Base-by-base conservation (phyloP, 106 monocot genomes). In the Dendrobium huoshanense region DNA sequence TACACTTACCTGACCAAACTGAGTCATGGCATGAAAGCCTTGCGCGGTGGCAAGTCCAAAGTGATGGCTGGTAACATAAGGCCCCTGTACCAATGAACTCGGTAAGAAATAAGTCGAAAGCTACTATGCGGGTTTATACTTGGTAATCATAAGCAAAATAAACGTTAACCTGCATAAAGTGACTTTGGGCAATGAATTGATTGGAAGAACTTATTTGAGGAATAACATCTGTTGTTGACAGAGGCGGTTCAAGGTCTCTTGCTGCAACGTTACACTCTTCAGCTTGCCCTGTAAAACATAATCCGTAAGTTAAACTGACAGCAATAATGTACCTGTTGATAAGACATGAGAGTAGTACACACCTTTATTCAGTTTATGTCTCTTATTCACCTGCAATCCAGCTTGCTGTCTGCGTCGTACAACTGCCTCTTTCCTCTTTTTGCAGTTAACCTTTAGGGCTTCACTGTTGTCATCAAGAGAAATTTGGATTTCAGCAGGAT, bases 321-420 rank as follows among this genome's bases (percentile, higher is more conserved):
- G 24, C 31, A 56, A 78, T 37, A 45, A 55, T 31, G 27, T 45
- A 43, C 6, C 40, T 51, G 33, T 42, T 7, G 33, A 15, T 40
- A 42, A 59, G 27, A 29, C 29, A 82, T 22, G 67, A 87, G 67
- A 70, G 7, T 72, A 31, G 19, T 56, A 56, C 19, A 45, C 68
- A 92, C 92, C 92, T 89, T 86, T 92, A 81, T 79, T 86, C 22
- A 67, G 48, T 84, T 86, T 92, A 67, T 82, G 84, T 72, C 86
- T 81, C 81, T 90, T 90, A 73, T 80, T 86, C 31, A 61, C 42
- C 54, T 90, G 88, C 15, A 45, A 54, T 47, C 56, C 88, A 82
- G 29, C 82, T 72, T 84, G 89, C 74, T 82, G 79, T 78, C 78
- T 88, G 48, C 79, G 80, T 24, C 85, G 80, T 65, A 33, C 73